A percentile compares a stretch with the other conserved stretches of the same genome.
Evolutionary conservation across 352 stramenopile species (phyloP).

Genomic region (Phytophthora pluvialis): DNA sequence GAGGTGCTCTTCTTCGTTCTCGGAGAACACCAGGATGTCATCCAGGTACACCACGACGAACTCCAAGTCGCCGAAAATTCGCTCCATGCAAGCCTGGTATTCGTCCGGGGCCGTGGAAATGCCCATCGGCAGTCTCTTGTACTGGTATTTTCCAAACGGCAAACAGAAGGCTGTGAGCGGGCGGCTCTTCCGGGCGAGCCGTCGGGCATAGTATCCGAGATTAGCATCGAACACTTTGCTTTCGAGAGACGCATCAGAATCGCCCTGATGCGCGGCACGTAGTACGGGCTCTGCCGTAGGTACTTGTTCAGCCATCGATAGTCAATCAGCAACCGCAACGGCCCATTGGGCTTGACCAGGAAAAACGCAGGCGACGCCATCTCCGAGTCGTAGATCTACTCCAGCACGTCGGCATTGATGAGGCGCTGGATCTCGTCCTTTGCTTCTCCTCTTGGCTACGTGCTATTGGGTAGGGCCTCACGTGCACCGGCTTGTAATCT

Average conservation of each 20-base stretch:
- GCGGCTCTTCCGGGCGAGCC: neutral
- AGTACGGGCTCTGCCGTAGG: conserved; percentile 11
- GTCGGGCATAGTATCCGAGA: conserved; percentile 12
- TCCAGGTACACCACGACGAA: no score
- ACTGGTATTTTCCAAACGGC: conserved; percentile 11
- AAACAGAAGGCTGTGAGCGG: conserved; percentile 3
- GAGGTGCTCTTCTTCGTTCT: no score
- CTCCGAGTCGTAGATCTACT: conserved; percentile 23
- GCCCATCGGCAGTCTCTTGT: conserved; percentile 14
- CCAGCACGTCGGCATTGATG: conserved; percentile 8
- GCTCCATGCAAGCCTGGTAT: no score
- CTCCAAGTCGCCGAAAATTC: no score
- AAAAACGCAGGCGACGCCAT: conserved; percentile 20
- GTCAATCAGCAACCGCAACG: conserved; percentile 1
- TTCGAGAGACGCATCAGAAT: conserved; percentile 3
- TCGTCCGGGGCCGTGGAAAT: no score
- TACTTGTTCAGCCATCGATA: conserved; percentile 19
- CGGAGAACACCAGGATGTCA: no score
- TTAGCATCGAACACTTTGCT: conserved; percentile 15
- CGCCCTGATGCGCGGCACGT: conserved; percentile 5
- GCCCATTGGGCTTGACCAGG: conserved; percentile 2
- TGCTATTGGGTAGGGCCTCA: conserved; percentile 10
- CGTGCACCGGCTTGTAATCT: conserved; percentile 6
- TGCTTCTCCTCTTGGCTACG: neutral
- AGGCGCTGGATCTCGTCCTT: conserved; percentile 7